Percentiles rank a stretch among this genome's conserved stretches.
phyloP scores from a whole-genome alignment of 495 filamentous ascomycete species.

The Sporormia fimetaria region DNA sequence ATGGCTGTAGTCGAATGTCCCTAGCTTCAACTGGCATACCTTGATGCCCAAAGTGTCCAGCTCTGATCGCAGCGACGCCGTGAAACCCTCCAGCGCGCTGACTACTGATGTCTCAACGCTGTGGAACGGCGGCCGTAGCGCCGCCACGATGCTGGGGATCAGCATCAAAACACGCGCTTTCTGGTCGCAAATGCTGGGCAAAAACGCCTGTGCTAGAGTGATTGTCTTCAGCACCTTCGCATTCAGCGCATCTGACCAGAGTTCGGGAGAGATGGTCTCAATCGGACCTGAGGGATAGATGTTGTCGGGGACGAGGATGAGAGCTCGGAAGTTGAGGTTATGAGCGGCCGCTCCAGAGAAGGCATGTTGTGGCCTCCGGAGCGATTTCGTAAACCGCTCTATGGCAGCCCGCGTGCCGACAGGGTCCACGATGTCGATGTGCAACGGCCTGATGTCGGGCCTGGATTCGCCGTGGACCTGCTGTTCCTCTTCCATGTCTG shows the following conservation, averaged over 20 bases:
- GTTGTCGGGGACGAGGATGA: conserved; percentile 65
- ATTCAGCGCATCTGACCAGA: conserved; percentile 82
- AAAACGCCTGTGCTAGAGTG: conserved; percentile 71
- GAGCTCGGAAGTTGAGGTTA: conserved; percentile 59
- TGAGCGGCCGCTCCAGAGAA: conserved; percentile 61
- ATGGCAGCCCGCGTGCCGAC: conserved; percentile 43
- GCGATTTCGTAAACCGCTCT: conserved; percentile 52
- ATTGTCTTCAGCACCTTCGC: conserved; percentile 87
- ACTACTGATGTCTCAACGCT: conserved; percentile 68
- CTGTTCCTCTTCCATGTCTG: conserved; percentile 68
- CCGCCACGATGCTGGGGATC: conserved; percentile 73
- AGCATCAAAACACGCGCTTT: conserved; percentile 56
- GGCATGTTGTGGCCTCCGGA: conserved; percentile 59
- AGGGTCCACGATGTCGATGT: conserved; percentile 65
- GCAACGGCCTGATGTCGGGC: conserved; percentile 67
- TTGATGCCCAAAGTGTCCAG: conserved; percentile 57
- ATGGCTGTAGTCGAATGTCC: conserved; percentile 61
- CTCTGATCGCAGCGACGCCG: conserved; percentile 62
- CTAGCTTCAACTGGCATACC: conserved; percentile 75
- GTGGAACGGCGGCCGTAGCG: conserved; percentile 73
- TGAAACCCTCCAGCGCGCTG: conserved; percentile 70
- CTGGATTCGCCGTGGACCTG: conserved; percentile 61
- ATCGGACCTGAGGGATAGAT: conserved; percentile 65
- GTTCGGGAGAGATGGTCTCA: conserved; percentile 66
- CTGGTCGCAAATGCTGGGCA: conserved; percentile 59